phyloP scores from a whole-genome alignment of 139 green algal genomes.

The Astrephomene gubernaculifera region DNA sequence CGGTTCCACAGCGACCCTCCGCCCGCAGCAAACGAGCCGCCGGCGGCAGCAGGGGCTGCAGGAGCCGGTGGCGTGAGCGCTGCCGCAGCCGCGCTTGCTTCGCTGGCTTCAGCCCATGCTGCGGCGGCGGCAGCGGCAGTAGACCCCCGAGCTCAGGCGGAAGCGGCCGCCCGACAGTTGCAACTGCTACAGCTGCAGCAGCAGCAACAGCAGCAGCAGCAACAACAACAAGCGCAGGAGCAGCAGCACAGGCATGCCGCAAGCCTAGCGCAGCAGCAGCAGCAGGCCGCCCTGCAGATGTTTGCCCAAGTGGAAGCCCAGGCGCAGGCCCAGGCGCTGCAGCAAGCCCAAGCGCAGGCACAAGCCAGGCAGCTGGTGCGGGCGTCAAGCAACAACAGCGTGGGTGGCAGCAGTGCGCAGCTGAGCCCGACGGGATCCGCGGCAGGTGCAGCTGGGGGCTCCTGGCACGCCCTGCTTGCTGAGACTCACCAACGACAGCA shows the following conservation, averaged over 20 bases:
- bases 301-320: background rate
- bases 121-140: too few species aligned
- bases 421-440: background rate
- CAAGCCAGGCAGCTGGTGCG: background rate
- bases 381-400: slow-evolving; percentile 6
- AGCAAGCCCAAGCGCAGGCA: background rate
- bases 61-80: background rate
- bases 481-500: slow-evolving; percentile 10
- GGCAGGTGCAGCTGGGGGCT: too few species aligned
- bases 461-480: slow-evolving; percentile 15
- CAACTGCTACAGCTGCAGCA: slow-evolving; percentile 1
- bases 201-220: slow-evolving; percentile 5
- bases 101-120: background rate
- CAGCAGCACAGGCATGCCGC: too few species aligned
- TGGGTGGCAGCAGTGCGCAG: background rate
- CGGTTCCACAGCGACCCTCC: background rate
- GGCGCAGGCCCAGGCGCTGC: background rate
- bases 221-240: background rate
- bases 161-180: background rate
- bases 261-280: too few species aligned
- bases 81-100: background rate
- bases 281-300: background rate
- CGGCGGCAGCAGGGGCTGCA: background rate
- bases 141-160: background rate
- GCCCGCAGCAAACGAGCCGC: background rate